Evolutionary conservation across 345 rosid genomes (phyloP), one percentile per base, ranked within the genome.

Genomic region (Alliaria petiolata): DNA sequence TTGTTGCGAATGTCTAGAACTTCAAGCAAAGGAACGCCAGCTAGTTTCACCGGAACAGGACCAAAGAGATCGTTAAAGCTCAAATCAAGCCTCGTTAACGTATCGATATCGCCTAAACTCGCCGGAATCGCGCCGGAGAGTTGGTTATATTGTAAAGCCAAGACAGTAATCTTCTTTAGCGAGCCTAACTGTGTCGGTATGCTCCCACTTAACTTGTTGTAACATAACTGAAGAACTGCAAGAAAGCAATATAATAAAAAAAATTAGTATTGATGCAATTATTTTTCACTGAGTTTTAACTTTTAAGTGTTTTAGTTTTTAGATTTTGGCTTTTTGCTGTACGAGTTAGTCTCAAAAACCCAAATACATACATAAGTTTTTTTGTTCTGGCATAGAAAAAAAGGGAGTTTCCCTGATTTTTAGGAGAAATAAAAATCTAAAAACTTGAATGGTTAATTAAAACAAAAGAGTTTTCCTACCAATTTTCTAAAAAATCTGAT

Each of bases 51-150:
- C 1, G 99, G 99, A 71, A 95, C 81, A 28, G 99, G 80, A 63
- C 99, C 97, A 60, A 95, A 92, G 59, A 95, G 86, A 28, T 50
- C 26, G 72, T 95, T 95, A 58, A 81, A 95, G 88, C 99, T 91
- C 74, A 95, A 63, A 71, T 91, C 96, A 74, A 95, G 80, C 88
- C 97, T 89, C 1, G 85, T 81, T 28, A 95, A 76, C 74, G 62
- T 67, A 52, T 33, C 72, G 58, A 90, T 63, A 61, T 85, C 81
- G 8, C 99, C 99, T 80, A 95, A 78, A 79, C 92, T 89, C 2
- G 99, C 97, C 17, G 99, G 99, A 57, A 95, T 84, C 7, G 98
- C 99, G 47, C 99, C 97, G 31, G 93, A 82, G 20, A 95, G 76
- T 49, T 55, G 80, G 80, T 95, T 95, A 71, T 81, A 83, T 64